Evolutionary conservation across 352 stramenopile species (phyloP).

Genomic region (Phytopythium delawarense): DNA sequence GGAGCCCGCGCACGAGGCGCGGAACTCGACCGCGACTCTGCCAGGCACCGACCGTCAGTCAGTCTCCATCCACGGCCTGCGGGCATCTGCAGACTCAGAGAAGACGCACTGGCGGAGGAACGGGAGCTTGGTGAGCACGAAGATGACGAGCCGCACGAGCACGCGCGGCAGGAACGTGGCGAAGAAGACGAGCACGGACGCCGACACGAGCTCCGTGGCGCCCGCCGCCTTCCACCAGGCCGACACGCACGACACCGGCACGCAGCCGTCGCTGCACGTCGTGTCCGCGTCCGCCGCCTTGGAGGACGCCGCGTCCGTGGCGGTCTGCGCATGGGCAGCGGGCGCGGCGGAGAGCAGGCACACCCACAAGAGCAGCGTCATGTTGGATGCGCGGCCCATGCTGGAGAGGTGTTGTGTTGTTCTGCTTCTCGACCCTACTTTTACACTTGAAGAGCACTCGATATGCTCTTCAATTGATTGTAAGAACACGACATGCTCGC

Average conservation of each 20-base stretch:
- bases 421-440: too few species aligned
- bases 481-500: too few species aligned
- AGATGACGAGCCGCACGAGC: constrained; percentile 79
- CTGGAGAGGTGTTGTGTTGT: too few species aligned
- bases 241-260: constrained; percentile 43
- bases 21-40: constrained; percentile 82
- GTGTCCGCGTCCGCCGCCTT: neutral
- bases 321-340: neutral
- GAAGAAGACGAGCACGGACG: constrained; percentile 81
- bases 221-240: constrained; percentile 49
- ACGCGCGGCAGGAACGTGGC: constrained; percentile 84
- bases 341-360: neutral
- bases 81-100: neutral
- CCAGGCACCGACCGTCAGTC: neutral
- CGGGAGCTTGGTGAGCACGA: constrained; percentile 81
- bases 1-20: constrained; percentile 64
- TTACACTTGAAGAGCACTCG: too few species aligned
- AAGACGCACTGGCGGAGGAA: constrained; percentile 75
- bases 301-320: neutral
- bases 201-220: constrained; percentile 40
- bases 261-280: constrained; percentile 31
- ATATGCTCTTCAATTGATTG: too few species aligned
- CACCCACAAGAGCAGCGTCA: neutral
- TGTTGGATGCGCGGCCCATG: too few species aligned
- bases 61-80: neutral